These are phyloP conservation scores for Alternaria sp. DNA, from an alignment of 2,329 filamentous ascomycete species.

Conservation along the genomic window DNA sequence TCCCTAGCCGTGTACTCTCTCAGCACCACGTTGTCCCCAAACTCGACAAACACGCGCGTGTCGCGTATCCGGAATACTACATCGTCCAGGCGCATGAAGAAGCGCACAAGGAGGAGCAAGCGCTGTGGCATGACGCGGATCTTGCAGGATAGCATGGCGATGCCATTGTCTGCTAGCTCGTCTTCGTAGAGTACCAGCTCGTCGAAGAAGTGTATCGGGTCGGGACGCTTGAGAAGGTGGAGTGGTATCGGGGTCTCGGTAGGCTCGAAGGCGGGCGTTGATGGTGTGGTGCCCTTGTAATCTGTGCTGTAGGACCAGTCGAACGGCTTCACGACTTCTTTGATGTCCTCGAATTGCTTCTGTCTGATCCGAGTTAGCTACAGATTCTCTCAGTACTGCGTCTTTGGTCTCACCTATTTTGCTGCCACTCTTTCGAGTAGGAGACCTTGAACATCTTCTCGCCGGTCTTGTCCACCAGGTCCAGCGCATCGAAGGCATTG, in stretches of 20 bases:
- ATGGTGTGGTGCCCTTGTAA: conserved; percentile 73
- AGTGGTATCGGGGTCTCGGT: conserved; percentile 73
- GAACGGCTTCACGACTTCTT: conserved; percentile 92
- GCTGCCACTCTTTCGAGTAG: conserved; percentile 88
- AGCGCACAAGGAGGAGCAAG: conserved; percentile 80
- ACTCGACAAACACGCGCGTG: conserved; percentile 91
- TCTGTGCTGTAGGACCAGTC: conserved; percentile 97
- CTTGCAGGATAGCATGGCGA: conserved; percentile 88
- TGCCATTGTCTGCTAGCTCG: conserved; percentile 96
- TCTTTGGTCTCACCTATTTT: conserved; percentile 59
- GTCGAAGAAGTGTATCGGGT: conserved; percentile 96
- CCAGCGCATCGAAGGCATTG: conserved; percentile 84
- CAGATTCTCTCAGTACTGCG: not conserved
- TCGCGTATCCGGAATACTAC: conserved; percentile 88
- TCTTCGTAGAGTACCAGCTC: conserved; percentile 97
- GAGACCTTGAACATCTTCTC: conserved; percentile 90
- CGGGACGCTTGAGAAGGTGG: conserved; percentile 82
- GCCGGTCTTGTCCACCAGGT: conserved; percentile 92
- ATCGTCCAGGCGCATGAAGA: conserved; percentile 93
- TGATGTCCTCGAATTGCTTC: conserved; percentile 83
- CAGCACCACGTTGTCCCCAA: conserved; percentile 77
- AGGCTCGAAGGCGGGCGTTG: conserved; percentile 49
- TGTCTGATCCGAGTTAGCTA: conserved; percentile 58
- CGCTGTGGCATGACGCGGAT: conserved; percentile 89
- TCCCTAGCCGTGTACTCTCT: conserved; percentile 92